Evolutionary conservation across 176 grass and related monocot genomes (phyloP).

Genomic region (Ananas comosus): DNA sequence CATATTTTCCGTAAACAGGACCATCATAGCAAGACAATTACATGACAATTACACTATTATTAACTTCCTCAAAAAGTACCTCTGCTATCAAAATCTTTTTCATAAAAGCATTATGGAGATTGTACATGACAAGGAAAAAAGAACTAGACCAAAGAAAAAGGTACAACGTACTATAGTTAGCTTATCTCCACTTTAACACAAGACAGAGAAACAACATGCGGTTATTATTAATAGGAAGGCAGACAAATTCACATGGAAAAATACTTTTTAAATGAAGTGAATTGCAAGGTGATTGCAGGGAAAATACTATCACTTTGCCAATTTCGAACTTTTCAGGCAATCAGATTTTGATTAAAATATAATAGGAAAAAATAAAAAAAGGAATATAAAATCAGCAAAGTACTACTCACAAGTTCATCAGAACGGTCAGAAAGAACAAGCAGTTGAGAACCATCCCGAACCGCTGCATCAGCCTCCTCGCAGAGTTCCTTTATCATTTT

Average conservation of each 20-base stretch:
- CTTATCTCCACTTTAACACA: not conserved
- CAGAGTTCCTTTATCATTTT: slow-evolving; percentile 63
- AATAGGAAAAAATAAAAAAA: not conserved
- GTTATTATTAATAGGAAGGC: not conserved
- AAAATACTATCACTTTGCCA: not conserved
- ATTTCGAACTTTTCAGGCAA: not conserved
- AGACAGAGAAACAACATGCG: not conserved
- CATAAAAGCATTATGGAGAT: too few species aligned
- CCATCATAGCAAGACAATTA: too few species aligned
- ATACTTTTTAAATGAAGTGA: not conserved
- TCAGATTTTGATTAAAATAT: not conserved
- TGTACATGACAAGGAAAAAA: too few species aligned
- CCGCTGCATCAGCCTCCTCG: slow-evolving; percentile 91
- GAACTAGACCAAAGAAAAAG: too few species aligned
- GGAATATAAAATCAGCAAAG: slow-evolving; percentile 16
- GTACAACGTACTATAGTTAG: not conserved
- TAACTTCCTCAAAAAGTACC: too few species aligned
- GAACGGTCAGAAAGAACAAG: slow-evolving; percentile 95
- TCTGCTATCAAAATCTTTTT: too few species aligned
- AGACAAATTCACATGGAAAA: not conserved
- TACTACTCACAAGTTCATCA: slow-evolving; percentile 64
- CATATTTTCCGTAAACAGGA: too few species aligned
- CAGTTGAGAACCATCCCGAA: slow-evolving; percentile 84
- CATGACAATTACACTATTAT: too few species aligned
- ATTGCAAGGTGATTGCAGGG: not conserved